Conservation (phyloP, 306 rosid genomes). For the Acmispon strigosus region DNA sequence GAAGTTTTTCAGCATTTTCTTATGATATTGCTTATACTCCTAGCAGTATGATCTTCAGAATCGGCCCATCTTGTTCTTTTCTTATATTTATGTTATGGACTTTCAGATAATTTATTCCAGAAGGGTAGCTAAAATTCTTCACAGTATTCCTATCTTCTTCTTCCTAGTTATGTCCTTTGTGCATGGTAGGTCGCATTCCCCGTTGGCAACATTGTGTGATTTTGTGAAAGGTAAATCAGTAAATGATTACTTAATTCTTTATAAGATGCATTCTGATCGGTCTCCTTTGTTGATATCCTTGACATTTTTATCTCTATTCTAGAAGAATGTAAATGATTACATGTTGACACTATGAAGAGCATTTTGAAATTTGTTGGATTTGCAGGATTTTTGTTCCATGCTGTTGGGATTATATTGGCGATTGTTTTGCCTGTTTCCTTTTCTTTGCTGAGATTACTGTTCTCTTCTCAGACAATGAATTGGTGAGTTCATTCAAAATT, state of each 20-base stretch:
- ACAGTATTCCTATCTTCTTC: slow-evolving; percentile 63
- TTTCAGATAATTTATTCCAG: slow-evolving; percentile 76
- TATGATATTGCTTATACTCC: slow-evolving; percentile 6
- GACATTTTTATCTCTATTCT: slow-evolving; percentile 13
- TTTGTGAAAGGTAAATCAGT: slow-evolving; percentile 72
- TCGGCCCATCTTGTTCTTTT: slow-evolving; percentile 1
- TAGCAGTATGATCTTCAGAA: slow-evolving; percentile 16
- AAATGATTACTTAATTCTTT: slow-evolving; percentile 16
- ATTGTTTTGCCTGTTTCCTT: slow-evolving; percentile 60
- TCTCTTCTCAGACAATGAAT: slow-evolving; percentile 69
- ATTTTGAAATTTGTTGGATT: slow-evolving; percentile 25
- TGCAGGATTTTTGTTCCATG: slow-evolving; percentile 68
- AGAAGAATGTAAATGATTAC: not conserved
- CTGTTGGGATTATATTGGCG: slow-evolving; percentile 56
- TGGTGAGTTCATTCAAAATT: slow-evolving; percentile 51
- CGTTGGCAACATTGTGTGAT: slow-evolving; percentile 53
- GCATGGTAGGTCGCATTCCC: slow-evolving; percentile 37
- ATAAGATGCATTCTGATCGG: slow-evolving; percentile 1
- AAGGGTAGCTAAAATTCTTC: slow-evolving; percentile 76
- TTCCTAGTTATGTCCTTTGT: slow-evolving; percentile 46
- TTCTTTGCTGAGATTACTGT: slow-evolving; percentile 58
- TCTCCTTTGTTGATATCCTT: not conserved
- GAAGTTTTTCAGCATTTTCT: slow-evolving; percentile 22
- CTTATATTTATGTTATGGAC: slow-evolving; percentile 19
- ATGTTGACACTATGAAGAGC: not conserved